phyloP scores from a whole-genome alignment of 1,284 basidiomycete genomes.

The Boletus mariae region DNA sequence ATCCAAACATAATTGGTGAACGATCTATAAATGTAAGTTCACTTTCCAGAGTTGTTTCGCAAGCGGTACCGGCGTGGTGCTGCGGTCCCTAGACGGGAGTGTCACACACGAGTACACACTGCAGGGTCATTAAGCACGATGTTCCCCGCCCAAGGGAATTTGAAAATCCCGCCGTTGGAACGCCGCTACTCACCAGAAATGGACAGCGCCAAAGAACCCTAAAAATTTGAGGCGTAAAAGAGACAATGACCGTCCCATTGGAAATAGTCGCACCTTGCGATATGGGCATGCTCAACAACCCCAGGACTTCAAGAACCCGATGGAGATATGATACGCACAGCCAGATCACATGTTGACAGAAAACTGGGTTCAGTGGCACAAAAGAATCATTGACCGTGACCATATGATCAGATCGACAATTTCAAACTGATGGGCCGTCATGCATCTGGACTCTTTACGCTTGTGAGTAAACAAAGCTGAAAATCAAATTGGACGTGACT shows the following conservation, averaged over 20 bases:
- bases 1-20: slow-evolving; percentile 9
- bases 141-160: slow-evolving; percentile 3
- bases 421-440: slow-evolving; percentile 15
- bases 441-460: background rate
- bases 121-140: slow-evolving; percentile 3
- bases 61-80: slow-evolving; percentile 26
- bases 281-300: slow-evolving; percentile 13
- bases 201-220: slow-evolving; percentile 1
- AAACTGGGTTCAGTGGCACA: background rate
- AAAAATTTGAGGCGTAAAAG: background rate
- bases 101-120: background rate
- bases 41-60: slow-evolving; percentile 18
- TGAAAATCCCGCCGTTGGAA: slow-evolving; percentile 4
- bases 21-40: slow-evolving; percentile 17
- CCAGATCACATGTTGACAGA: slow-evolving; percentile 16
- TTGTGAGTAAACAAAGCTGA: background rate
- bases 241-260: background rate
- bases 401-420: slow-evolving; percentile 16
- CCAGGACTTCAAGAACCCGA: slow-evolving; percentile 17
- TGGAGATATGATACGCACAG: slow-evolving; percentile 24
- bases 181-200: background rate
- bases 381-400: background rate
- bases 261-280: slow-evolving; percentile 20
- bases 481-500: slow-evolving; percentile 6
- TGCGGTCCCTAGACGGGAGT: slow-evolving; percentile 1